Percentiles rank a stretch among this genome's conserved stretches.
These are phyloP conservation scores for Entelexis sorbosivorans DNA, from an alignment of 1,139 yeast species.

Conservation along the genomic window DNA sequence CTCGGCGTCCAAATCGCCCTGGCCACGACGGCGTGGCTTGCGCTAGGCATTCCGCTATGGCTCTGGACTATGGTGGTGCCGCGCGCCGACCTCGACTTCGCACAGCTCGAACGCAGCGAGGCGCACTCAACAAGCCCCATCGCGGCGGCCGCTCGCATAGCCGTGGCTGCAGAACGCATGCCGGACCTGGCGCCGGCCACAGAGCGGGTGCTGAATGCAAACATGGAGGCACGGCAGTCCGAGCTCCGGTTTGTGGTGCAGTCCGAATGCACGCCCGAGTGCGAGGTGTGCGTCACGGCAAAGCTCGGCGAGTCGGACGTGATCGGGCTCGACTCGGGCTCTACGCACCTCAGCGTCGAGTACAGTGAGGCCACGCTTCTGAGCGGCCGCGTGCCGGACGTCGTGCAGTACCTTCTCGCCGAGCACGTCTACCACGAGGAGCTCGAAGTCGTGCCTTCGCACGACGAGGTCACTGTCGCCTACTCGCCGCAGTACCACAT, in stretches of 20 bases:
- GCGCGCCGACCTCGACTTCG: conserved; percentile 61
- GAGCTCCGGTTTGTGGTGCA: conserved; percentile 26
- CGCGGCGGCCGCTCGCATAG: conserved; percentile 33
- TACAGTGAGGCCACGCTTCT: conserved; percentile 42
- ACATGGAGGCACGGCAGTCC: conserved; percentile 15
- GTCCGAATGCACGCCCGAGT: conserved; percentile 23
- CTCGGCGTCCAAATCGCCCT: conserved; percentile 11
- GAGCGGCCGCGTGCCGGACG: conserved; percentile 50
- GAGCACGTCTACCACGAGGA: conserved; percentile 47
- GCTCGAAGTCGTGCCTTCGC: conserved; percentile 25
- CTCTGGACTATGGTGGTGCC: conserved; percentile 56
- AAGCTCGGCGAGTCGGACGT: conserved; percentile 29
- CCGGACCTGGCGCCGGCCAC: conserved; percentile 39
- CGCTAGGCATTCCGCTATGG: conserved; percentile 70
- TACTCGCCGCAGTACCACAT: conserved; percentile 56
- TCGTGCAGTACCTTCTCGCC: conserved; percentile 46
- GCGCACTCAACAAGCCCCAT: conserved; percentile 33
- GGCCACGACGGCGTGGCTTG: conserved; percentile 22
- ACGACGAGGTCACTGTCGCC: conserved; percentile 32
- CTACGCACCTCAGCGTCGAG: conserved; percentile 38
- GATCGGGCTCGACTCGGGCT: conserved; percentile 30
- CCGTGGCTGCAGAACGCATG: conserved; percentile 22
- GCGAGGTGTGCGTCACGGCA: conserved; percentile 28
- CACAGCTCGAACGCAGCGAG: conserved; percentile 39
- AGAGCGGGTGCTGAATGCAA: conserved; percentile 34